Evolutionary conservation across 148 eudicot genomes (phyloP).

Genomic region (Camellia japonica): DNA sequence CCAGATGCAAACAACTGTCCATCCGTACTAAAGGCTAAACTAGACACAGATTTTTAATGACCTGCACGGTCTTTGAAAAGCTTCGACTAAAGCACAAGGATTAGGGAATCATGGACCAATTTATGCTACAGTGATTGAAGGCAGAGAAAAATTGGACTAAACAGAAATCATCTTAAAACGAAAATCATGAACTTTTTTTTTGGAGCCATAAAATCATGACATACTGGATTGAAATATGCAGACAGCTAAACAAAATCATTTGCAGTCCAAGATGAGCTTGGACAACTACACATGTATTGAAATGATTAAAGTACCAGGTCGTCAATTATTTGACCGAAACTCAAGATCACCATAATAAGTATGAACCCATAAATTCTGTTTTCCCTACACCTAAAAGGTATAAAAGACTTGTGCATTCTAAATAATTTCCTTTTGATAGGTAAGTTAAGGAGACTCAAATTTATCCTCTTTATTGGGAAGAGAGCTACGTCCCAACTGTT

Average conservation of each 20-base stretch:
- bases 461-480: too few species aligned
- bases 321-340: neutral
- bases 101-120: neutral
- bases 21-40: slow-evolving; percentile 78
- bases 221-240: neutral
- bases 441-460: too few species aligned
- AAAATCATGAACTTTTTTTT: too few species aligned
- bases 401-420: too few species aligned
- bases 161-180: neutral
- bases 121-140: neutral
- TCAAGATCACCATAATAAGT: too few species aligned
- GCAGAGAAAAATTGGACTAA: neutral
- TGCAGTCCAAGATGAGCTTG: neutral
- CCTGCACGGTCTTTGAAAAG: slow-evolving; percentile 40
- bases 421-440: too few species aligned
- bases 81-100: slow-evolving; percentile 13
- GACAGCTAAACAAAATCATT: neutral
- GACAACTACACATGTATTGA: neutral
- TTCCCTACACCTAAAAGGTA: too few species aligned
- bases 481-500: too few species aligned
- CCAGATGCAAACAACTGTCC: slow-evolving; percentile 87
- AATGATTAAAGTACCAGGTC: neutral
- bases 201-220: too few species aligned
- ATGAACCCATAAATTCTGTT: too few species aligned
- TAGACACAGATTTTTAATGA: slow-evolving; percentile 66